phyloP scores from a whole-genome alignment of 23 red algal genomes.

The Gracilaria gracilis region DNA sequence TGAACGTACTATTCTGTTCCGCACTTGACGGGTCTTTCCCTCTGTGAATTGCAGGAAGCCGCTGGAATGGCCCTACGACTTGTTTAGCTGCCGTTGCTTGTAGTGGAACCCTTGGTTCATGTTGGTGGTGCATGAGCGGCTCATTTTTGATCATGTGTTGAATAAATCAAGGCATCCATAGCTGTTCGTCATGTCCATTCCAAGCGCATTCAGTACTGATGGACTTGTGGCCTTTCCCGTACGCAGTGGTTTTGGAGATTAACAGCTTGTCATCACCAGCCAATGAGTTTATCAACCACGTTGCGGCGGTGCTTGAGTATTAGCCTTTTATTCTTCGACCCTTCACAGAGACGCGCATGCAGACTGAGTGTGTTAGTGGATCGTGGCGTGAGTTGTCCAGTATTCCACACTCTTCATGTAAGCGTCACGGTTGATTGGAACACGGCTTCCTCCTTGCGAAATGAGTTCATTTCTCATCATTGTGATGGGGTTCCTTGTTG shows the following conservation, averaged over 20 bases:
- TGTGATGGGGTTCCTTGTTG: constrained; percentile 86
- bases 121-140: neutral
- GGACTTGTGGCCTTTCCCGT: neutral
- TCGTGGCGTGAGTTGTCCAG: constrained; percentile 83
- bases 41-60: too few relatives aligned
- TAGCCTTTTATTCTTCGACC: too few relatives aligned
- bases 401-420: constrained; percentile 87
- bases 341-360: too few relatives aligned
- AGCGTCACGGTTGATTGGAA: constrained; percentile 72
- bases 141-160: neutral
- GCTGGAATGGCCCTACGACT: too few relatives aligned
- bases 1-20: too few relatives aligned
- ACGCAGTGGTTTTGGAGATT: too few relatives aligned
- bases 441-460: constrained; percentile 84
- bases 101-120: too few relatives aligned
- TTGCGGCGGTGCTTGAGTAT: too few relatives aligned
- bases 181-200: neutral
- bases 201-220: neutral
- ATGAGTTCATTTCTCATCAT: constrained; percentile 96
- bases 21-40: too few relatives aligned
- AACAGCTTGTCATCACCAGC: too few relatives aligned
- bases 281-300: too few relatives aligned
- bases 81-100: too few relatives aligned
- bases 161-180: neutral
- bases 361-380: constrained; percentile 27